phyloP scores from a whole-genome alignment of 75 land plant genomes.

The Picea glauca region DNA sequence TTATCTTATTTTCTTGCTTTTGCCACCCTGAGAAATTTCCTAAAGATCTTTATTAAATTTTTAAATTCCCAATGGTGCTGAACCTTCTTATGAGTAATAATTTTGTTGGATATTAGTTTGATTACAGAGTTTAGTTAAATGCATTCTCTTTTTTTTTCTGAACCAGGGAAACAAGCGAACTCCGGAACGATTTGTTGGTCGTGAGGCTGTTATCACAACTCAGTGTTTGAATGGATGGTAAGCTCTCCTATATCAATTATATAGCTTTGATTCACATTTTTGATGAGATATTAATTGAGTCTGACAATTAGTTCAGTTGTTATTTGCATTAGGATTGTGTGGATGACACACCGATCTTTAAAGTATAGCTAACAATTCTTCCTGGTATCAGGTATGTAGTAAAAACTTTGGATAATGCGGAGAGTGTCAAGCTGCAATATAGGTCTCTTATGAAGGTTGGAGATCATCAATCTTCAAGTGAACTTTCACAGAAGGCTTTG shows the following conservation, averaged over 20 bases:
- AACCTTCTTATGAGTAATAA: background rate
- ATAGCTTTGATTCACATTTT: background rate
- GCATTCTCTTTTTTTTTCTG: background rate
- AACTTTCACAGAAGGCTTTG: conserved; percentile 25
- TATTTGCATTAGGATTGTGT: background rate
- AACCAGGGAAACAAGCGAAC: conserved; percentile 92
- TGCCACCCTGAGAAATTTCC: background rate
- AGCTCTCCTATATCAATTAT: background rate
- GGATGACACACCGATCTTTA: background rate
- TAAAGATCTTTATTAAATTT: background rate
- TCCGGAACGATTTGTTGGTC: conserved; percentile 89
- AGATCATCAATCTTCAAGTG: conserved; percentile 34
- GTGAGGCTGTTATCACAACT: conserved; percentile 79
- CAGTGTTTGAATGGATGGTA: conserved; percentile 98
- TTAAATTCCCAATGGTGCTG: background rate
- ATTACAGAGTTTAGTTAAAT: background rate
- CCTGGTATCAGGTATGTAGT: conserved; percentile 71
- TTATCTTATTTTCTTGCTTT: background rate
- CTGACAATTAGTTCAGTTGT: background rate
- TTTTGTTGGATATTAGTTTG: background rate
- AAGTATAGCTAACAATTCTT: background rate
- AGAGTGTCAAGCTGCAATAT: conserved; percentile 91
- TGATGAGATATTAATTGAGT: background rate
- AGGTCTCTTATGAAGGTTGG: conserved; percentile 74
- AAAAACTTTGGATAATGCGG: conserved; percentile 92